Evolutionary conservation across 2,329 filamentous ascomycete species (phyloP), one percentile per base, ranked within the genome.

Genomic region (Curvularia verruculosa): DNA sequence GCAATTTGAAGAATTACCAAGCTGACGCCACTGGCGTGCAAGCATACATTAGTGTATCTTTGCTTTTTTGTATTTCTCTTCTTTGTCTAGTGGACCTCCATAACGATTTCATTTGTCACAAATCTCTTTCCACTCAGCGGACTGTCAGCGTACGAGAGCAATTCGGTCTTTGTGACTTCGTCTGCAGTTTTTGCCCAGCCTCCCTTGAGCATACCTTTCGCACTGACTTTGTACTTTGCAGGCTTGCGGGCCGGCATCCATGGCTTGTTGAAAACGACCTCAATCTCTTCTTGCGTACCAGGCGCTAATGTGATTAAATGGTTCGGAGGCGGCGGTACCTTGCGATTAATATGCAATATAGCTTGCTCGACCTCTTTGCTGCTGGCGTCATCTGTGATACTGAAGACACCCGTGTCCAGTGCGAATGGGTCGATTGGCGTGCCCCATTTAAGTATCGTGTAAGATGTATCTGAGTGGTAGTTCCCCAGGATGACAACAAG

Each of bases 361-460:
- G 71, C 58, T 3, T 71, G 72, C 37, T 67, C 46, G 6, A 78
- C 56, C 34, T 69, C 65, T 4, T 71, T 54, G 0, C 68, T 71
- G 4, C 67, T 70, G 0, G 63, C 63, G 15, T 55, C 60, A 46
- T 77, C 61, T 5, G 59, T 56, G 23, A 79, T 64, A 13, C 58
- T 70, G 57, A 79, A 75, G 4, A 79, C 67, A 15, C 77, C 77
- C 3, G 75, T 72, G 19, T 75, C 75, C 18, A 75, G 53, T 9
- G 76, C 76, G 34, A 71, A 63, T 1, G 68, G 57, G 54, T 80
- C 78, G 40, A 80, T 64, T 5, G 78, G 78, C 1, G 77, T 77
- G 45, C 74, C 70, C 78, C 78, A 80, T 60, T 69, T 74, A 23
- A 77, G 63, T 7, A 80, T 49, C 0, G 77, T 77, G 54, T 75